A percentile compares a stretch with the other conserved stretches of the same genome.
phyloP scores from a whole-genome alignment of 257 asterid genomes.

The Osmanthus fragrans region DNA sequence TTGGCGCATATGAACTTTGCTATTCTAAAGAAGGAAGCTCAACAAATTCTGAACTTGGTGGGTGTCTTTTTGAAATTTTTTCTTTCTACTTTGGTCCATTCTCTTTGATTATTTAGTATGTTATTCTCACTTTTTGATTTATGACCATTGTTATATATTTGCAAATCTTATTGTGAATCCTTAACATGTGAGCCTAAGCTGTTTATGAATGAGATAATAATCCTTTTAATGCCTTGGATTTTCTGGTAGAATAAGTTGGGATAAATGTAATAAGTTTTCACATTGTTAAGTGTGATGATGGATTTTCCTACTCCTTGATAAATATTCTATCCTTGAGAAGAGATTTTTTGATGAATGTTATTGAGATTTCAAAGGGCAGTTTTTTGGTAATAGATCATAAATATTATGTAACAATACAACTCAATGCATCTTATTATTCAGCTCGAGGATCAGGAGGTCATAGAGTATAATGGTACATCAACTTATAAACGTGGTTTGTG shows the following conservation, averaged over 20 bases:
- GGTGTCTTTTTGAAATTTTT: conserved; percentile 22
- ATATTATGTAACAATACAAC: neutral
- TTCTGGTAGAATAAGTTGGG: neutral
- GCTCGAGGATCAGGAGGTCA: neutral
- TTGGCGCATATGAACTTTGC: conserved; percentile 71
- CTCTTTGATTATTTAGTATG: conserved; percentile 2
- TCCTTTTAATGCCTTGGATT: neutral
- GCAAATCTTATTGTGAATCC: neutral
- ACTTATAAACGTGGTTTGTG: neutral
- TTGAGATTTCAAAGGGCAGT: neutral
- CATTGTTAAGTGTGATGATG: neutral
- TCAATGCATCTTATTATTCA: neutral
- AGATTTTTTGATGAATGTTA: neutral
- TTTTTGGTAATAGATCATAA: neutral
- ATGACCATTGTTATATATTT: conserved; percentile 3
- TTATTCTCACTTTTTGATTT: conserved; percentile 1
- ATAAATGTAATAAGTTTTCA: neutral
- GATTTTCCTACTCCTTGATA: neutral
- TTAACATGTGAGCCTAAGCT: neutral
- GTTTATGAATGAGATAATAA: neutral
- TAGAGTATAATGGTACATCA: neutral
- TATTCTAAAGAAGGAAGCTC: conserved; percentile 80
- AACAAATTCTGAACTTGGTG: conserved; percentile 80
- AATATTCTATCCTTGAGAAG: neutral
- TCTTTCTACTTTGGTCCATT: neutral